phyloP scores from a whole-genome alignment of 108 stramenopile species.

The Skeletonema potamos region DNA sequence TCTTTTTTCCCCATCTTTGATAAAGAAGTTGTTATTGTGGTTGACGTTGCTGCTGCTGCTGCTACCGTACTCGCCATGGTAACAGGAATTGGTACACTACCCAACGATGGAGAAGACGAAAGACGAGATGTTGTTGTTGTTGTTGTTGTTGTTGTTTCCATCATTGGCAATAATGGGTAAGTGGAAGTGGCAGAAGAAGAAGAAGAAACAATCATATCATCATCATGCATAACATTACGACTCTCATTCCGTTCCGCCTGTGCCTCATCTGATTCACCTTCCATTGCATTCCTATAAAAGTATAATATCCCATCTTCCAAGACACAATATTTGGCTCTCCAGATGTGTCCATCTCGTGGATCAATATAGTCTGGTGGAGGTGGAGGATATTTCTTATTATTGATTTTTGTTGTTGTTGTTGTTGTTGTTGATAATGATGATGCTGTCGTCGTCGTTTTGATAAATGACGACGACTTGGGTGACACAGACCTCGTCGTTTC shows the following conservation, averaged over 20 bases:
- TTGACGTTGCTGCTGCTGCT: not conserved
- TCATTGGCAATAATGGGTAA: slow-evolving; percentile 10
- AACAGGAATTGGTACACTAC: not conserved
- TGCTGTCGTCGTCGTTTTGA: not conserved
- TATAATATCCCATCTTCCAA: slow-evolving; percentile 74
- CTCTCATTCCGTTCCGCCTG: slow-evolving; percentile 54
- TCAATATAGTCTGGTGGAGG: slow-evolving; percentile 58
- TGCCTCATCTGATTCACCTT: slow-evolving; percentile 69
- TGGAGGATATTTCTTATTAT: slow-evolving; percentile 21
- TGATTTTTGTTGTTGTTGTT: not conserved
- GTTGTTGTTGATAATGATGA: not conserved
- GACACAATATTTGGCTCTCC: slow-evolving; percentile 80
- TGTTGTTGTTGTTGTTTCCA: not conserved
- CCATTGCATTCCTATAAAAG: slow-evolving; percentile 69
- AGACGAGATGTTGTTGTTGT: slow-evolving; percentile 1
- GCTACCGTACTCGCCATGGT: not conserved
- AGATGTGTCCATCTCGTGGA: slow-evolving; percentile 69
- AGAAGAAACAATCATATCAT: slow-evolving; percentile 6
- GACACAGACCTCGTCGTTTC: not conserved
- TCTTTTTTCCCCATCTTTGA: slow-evolving; percentile 8
- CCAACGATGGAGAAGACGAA: slow-evolving; percentile 6
- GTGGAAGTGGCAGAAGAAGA: slow-evolving; percentile 15
- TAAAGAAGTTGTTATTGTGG: not conserved
- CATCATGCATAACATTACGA: not conserved
- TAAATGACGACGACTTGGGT: not conserved